Conservation (phyloP, 257 asterid genomes). For the Phtheirospermum japonicum region DNA sequence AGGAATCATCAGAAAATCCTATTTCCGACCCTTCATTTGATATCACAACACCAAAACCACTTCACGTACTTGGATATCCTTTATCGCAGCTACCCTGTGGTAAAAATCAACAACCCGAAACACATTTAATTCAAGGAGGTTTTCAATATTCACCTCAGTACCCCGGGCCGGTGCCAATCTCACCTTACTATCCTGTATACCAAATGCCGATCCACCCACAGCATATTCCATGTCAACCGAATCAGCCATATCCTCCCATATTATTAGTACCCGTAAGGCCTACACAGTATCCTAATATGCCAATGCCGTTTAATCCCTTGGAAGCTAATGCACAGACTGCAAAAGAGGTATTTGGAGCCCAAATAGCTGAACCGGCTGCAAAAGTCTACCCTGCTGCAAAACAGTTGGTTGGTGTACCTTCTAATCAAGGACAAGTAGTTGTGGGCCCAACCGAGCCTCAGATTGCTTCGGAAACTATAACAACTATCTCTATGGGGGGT, state of each 20-base stretch:
- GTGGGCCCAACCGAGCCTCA: slow-evolving; percentile 37
- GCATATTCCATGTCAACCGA: slow-evolving; percentile 41
- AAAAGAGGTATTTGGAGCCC: slow-evolving; percentile 37
- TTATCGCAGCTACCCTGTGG: slow-evolving; percentile 51
- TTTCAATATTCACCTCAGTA: slow-evolving; percentile 54
- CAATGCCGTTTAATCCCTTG: slow-evolving; percentile 35
- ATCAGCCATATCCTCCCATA: slow-evolving; percentile 69
- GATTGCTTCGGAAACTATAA: slow-evolving; percentile 39
- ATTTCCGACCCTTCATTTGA: slow-evolving; percentile 35
- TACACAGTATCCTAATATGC: slow-evolving; percentile 49
- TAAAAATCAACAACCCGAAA: slow-evolving; percentile 44
- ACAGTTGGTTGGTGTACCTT: slow-evolving; percentile 32
- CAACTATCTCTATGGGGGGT: slow-evolving; percentile 31
- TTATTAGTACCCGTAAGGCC: slow-evolving; percentile 53
- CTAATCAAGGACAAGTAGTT: slow-evolving; percentile 43
- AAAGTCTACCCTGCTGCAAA: slow-evolving; percentile 37
- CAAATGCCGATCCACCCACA: slow-evolving; percentile 63
- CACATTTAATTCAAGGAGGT: slow-evolving; percentile 57
- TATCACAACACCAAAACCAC: slow-evolving; percentile 35
- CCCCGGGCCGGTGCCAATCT: slow-evolving; percentile 38
- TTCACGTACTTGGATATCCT: slow-evolving; percentile 47
- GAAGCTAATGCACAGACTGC: slow-evolving; percentile 35
- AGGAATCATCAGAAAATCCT: slow-evolving; percentile 41
- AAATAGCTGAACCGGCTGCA: slow-evolving; percentile 32
- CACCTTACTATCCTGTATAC: slow-evolving; percentile 65